Conservation (phyloP, 2,329 filamentous ascomycete species). For the Alternaria novae-zelandiae region DNA sequence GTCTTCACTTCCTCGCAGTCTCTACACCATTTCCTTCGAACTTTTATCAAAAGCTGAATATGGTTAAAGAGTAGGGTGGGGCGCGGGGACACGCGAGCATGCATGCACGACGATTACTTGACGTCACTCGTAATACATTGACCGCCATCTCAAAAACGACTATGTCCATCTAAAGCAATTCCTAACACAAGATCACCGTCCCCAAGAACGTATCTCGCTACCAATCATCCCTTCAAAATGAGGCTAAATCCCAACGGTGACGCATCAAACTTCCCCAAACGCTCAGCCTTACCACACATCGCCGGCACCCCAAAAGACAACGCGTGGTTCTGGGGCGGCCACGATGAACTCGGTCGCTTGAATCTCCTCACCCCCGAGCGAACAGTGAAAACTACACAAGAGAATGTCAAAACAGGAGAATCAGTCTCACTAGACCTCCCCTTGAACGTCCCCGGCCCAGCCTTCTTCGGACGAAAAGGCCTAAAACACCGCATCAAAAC, state of each 20-base stretch:
- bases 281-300: constrained; percentile 25
- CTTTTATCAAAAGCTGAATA: constrained; percentile 1
- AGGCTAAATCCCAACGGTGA: constrained; percentile 27
- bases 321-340: constrained; percentile 35
- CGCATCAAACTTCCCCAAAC: constrained; percentile 27
- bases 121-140: constrained; percentile 4
- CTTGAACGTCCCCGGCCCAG: constrained; percentile 59
- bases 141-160: neutral
- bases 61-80: constrained; percentile 1
- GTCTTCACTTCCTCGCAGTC: neutral
- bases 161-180: neutral
- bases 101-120: neutral
- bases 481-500: constrained; percentile 53
- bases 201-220: neutral
- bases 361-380: constrained; percentile 65
- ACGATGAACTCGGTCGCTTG: constrained; percentile 60
- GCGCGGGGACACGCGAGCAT: neutral
- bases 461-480: constrained; percentile 63
- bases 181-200: neutral
- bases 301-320: constrained; percentile 28
- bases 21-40: neutral
- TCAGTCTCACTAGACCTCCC: constrained; percentile 66
- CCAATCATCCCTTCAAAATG: constrained; percentile 11
- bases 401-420: constrained; percentile 59
- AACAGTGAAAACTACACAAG: constrained; percentile 58